phyloP scores from a whole-genome alignment of 139 green algal species.

The Chlamydomonas eustigma region DNA sequence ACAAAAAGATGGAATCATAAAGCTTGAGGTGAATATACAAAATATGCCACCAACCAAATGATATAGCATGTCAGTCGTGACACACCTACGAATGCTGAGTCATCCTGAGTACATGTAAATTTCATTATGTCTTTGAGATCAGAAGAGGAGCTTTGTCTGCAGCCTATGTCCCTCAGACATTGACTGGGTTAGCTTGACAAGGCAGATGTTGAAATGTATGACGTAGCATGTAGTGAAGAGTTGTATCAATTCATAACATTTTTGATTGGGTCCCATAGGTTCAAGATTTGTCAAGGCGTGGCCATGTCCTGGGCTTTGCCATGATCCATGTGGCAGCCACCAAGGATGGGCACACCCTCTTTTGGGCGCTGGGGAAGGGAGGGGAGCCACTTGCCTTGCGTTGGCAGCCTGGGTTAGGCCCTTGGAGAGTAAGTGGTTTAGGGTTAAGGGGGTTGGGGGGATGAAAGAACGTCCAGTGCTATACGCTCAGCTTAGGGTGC shows the following conservation, averaged over 20 bases:
- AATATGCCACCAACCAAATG: no score
- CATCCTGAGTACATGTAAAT: no score
- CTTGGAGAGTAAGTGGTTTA: constrained; percentile 10
- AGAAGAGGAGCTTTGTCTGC: no score
- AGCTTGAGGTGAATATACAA: constrained; percentile 30
- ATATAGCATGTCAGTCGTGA: no score
- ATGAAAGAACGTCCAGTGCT: neutral
- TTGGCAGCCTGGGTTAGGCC: constrained; percentile 22
- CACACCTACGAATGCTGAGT: no score
- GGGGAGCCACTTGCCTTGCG: constrained; percentile 21
- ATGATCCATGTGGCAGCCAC: constrained; percentile 33
- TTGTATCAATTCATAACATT: no score
- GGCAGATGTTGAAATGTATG: no score
- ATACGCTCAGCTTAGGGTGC: no score
- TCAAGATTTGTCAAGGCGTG: neutral
- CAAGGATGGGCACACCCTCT: constrained; percentile 42
- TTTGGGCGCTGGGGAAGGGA: constrained; percentile 34
- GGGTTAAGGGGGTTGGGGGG: neutral
- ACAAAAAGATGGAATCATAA: constrained; percentile 37
- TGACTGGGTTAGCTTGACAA: no score
- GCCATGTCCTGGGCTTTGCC: constrained; percentile 20
- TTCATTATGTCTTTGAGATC: no score
- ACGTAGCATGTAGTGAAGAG: no score
- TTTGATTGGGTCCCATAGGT: neutral
- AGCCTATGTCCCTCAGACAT: no score